A percentile compares a stretch with the other conserved stretches of the same genome.
Conservation (phyloP, 192 early-diverging fungal species). For the Haplosporangium gracile region DNA sequence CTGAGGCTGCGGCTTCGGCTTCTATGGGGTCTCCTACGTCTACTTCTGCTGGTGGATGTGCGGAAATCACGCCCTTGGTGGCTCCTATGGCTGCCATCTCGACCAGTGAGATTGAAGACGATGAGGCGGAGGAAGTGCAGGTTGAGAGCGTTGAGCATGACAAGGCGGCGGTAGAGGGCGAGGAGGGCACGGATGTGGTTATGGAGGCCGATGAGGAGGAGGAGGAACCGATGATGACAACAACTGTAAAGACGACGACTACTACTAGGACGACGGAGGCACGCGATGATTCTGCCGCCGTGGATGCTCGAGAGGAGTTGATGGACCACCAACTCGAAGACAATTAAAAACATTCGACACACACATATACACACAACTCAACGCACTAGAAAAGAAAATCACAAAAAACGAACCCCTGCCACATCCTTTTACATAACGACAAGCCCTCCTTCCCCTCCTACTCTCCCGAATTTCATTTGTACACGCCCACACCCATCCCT, state of each 20-base stretch:
- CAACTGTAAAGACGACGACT: background rate
- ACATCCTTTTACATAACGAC: background rate
- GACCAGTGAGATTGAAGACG: background rate
- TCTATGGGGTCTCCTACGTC: background rate
- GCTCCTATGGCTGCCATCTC: conserved; percentile 1
- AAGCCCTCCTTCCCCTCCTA: background rate
- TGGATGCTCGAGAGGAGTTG: background rate
- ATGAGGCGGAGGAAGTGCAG: background rate
- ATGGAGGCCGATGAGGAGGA: background rate
- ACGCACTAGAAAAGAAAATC: background rate
- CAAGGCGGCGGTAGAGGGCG: background rate
- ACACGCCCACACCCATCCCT: background rate
- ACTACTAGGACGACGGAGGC: background rate
- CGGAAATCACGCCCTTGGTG: background rate
- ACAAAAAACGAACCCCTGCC: background rate
- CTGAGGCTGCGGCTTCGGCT: background rate
- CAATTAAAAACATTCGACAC: background rate
- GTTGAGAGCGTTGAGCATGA: background rate
- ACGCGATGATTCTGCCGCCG: background rate
- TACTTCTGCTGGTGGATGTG: background rate
- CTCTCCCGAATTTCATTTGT: background rate
- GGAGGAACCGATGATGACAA: background rate
- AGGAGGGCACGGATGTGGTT: background rate
- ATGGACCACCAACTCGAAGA: background rate
- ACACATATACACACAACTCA: background rate